Evolutionary conservation across 176 grass and related monocot genomes (phyloP), one percentile per base, ranked within the genome.

Genomic region (Coix lacrymajobi): DNA sequence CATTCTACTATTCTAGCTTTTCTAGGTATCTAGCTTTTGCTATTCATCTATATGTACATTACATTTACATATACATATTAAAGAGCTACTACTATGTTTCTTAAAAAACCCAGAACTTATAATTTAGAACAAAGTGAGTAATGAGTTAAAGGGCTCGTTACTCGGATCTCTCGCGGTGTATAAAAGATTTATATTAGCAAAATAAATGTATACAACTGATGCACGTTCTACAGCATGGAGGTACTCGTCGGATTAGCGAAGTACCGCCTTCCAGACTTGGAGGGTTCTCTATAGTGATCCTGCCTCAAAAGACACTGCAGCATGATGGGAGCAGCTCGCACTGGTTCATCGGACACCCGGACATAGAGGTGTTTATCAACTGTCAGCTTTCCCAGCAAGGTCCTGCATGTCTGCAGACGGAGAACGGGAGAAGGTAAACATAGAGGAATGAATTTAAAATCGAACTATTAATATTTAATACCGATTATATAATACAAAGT

Each of bases 191-290:
- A n/a, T n/a, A n/a, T n/a, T n/a, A n/a, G 8, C 20, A 6, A 13
- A 11, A 48, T 54, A 58, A 58, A 25, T 26, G 11, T 12, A 58
- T 60, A 60, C 10, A 44, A 28, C 28, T 16, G 26, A 32, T 0
- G 25, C 20, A 0, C 24, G 4, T 6, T 48, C 34, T 80, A 97
- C 49, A 94, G 16, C 39, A 86, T 66, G 36, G 60, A 72, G 25
- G 90, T 92, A 76, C 92, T 91, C 81, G 43, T 63, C 67, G 95
- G 92, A 62, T 92, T 92, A 83, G 90, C 88, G 33, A 94, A 91
- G 75, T 84, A 92, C 80, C 82, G 90, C 69, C 77, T 92, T 71
- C 60, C 69, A 73, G 70, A 81, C 52, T 83, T 68, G 34, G 80
- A 69, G 45, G 38, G 11, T 71, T 46, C 17, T 28, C 82, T 63